Evolutionary conservation across 768 basidiomycete genomes (phyloP), one percentile per base, ranked within the genome.

Genomic region (Boletus edulis): DNA sequence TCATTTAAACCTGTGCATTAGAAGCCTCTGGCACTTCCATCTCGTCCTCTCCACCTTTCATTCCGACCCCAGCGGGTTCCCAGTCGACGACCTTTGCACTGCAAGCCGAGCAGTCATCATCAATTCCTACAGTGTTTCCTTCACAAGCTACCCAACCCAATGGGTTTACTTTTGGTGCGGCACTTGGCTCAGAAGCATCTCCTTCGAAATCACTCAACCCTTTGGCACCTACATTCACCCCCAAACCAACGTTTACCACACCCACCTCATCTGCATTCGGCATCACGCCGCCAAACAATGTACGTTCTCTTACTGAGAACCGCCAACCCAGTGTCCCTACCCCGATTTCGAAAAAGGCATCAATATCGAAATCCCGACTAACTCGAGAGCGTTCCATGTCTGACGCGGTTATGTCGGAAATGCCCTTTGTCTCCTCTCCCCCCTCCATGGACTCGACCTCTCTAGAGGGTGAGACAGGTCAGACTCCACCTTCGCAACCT

Each of bases 401-500:
- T 11, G 17, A 56, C 7, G 14, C n/a, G 14, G 34, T 31, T 13
- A 1, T 24, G 2, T 46, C 47, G 1, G 54, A 53, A 45, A 37
- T 47, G 13, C 52, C 63, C 9, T 43, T 58, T 13, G 52, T 53
- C 43, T 64, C 62, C 12, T 58, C 62, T 22, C 49, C 56, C 20
- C 60, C 66, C 3, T 39, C 61, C 9, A 54, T 57, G 44, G n/a
- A 43, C 42, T 41, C 55, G 34, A 32, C 50, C 20, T 37, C 53
- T 32, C 34, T 56, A 18, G 61, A 60, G 20, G 43, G 22, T 18
- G 14, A 20, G 24, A 49, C 37, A 22, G 50, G 32, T 44, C 66
- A 59, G 29, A 62, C 49, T 12, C 51, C 56, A 43, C 60, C 46
- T 29, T 31, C 47, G 18, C 62, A 60, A 52, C 72, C 72, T 4